Evolutionary conservation across 139 green algal genomes (phyloP), one percentile per base, ranked within the genome.

Genomic region (Ettlia oleoabundans): DNA sequence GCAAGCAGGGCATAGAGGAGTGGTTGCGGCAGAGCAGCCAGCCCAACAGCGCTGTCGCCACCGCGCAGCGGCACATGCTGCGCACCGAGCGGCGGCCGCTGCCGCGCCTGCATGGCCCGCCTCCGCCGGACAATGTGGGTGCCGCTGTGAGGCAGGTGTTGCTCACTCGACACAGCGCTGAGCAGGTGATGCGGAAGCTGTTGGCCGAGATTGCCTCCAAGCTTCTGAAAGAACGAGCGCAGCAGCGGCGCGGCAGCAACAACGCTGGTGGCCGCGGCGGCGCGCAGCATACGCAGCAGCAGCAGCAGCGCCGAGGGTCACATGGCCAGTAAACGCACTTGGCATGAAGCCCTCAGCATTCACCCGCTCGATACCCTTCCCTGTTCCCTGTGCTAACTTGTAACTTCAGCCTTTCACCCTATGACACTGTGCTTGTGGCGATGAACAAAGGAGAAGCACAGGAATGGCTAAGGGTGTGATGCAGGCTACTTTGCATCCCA

Each of bases 151-250:
- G 73, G 3, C 38, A 52, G 1, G 22, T 68, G 53, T 35, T 80
- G 18, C 40, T 80, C 33, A 33, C 35, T 7, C n/a, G 30, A 52
- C 52, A 69, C 47, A 43, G 22, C 24, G 62, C 51, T 5, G 73
- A 80, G 24, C 73, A 53, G 33, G 73, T 80, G 6, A 51, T 80
- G 52, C 51, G 51, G 21, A 28, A 35, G 35, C 4, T 80, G 28
- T 37, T 80, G 37, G 35, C 40, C 1, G 24, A 52, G 33, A 37
- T 69, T 19, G n/a, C 65, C 2, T 8, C 21, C 26, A 42, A 32
- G 35, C 65, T 72, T 8, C 19, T n/a, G 35, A 28, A 47, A 52
- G 37, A 42, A 4, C 32, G 61, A 3, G 35, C 63, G 53, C 33
- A 67, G 33, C 51, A 32, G 0, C 24, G 22, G 68, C 68, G 41